Conservation (phyloP, 352 stramenopile species). For the Globisporangium okanoganense region DNA sequence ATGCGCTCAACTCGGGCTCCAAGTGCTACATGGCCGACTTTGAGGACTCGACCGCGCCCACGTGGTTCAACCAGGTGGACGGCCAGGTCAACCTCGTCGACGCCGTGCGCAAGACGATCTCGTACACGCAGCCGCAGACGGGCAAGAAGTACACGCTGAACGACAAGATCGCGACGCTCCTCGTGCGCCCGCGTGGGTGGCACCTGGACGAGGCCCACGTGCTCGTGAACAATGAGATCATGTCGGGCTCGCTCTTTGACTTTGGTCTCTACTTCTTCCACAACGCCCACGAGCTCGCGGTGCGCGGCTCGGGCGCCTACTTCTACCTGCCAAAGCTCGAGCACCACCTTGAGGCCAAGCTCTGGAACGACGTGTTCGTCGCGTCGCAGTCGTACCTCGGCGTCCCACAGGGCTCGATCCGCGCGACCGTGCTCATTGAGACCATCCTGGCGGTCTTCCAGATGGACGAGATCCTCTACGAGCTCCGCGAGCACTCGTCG, state of each 20-base stretch:
- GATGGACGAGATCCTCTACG: constrained; percentile 97
- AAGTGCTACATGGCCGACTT: constrained; percentile 97
- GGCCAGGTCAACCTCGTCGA: constrained; percentile 93
- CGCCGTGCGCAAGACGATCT: constrained; percentile 89
- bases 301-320: constrained; percentile 87
- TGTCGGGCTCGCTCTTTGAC: constrained; percentile 93
- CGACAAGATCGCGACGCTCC: constrained; percentile 80
- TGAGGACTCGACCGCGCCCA: constrained; percentile 92
- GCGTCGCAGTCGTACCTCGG: constrained; percentile 90
- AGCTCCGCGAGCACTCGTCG: constrained; percentile 93
- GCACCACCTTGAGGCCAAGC: constrained; percentile 91
- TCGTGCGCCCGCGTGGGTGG: constrained; percentile 92
- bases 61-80: constrained; percentile 92
- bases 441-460: constrained; percentile 96
- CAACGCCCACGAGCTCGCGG: constrained; percentile 89
- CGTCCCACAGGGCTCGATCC: constrained; percentile 89
- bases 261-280: constrained; percentile 97
- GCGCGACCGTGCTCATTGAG: constrained; percentile 94
- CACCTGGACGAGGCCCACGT: constrained; percentile 95
- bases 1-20: constrained; percentile 93
- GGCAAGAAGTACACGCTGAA: constrained; percentile 79
- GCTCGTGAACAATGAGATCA: constrained; percentile 90
- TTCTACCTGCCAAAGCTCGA: constrained; percentile 97
- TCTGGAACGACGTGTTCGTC: constrained; percentile 97
- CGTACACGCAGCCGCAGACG: constrained; percentile 61